Base-by-base conservation (phyloP, 805 yeast genomes). In the Candida vaughaniae region DNA sequence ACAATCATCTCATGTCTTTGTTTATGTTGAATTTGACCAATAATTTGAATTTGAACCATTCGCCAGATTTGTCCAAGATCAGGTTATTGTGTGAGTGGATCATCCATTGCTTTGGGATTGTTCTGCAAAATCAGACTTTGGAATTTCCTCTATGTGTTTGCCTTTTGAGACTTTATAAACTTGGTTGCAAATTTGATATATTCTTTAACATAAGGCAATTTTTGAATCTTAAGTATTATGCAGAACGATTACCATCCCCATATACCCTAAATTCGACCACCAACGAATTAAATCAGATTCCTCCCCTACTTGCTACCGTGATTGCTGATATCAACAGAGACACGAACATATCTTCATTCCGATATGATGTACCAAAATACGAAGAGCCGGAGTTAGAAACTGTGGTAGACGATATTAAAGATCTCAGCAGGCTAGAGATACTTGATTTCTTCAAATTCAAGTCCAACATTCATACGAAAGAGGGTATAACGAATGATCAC, bases 1-100 rank as follows among this genome's bases (percentile, higher is more conserved):
- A 45, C 4, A 60, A 54, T 29, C 48, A 51, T 36, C 45, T 64
- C 20, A 56, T 54, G 36, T 54, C 69, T 5, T 45, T 64, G 3
- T 36, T 65, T 22, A 39, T 67, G 2, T 39, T 65, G 15, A 66
- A 55, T 32, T 41, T 58, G 23, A 49, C 63, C 8, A 52, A 58
- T 35, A 62, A 62, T 30, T 36, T 63, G 15, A 29, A 52, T 8
- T 31, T 62, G 22, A 53, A 59, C 32, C 48, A 52, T 16, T 41
- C 54, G 14, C 41, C 49, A 2, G 43, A 49, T 18, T 61, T 64
- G 57, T 39, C 50, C 10, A 57, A 47, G 32, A 45, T 65, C 2
- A 47, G 56, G 16, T 41, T 62, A 25, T 29, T 45, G 7, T 15
- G 33, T 6, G 43, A 41, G 19, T 45, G 49, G 49, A 38, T 45